Evolutionary conservation across 768 basidiomycete species (phyloP).

Genomic region (Leccinum subgranulosum): DNA sequence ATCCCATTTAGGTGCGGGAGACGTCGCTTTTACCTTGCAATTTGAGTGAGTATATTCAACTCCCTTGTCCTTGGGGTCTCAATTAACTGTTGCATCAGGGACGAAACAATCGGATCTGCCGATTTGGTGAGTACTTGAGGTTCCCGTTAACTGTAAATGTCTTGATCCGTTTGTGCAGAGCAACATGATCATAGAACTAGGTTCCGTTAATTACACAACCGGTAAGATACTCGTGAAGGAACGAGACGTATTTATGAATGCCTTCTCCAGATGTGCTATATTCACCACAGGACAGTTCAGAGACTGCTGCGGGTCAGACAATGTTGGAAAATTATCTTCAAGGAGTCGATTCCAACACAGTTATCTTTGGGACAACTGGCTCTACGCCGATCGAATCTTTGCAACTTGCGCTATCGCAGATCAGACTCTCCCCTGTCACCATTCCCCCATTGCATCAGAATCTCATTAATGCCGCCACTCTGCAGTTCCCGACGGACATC

Average conservation of each 20-base stretch:
- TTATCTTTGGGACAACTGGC: constrained; percentile 50
- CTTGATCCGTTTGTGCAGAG: constrained; percentile 32
- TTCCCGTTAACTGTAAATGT: neutral
- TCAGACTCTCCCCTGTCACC: constrained; percentile 55
- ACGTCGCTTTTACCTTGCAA: constrained; percentile 56
- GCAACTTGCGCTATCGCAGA: constrained; percentile 56
- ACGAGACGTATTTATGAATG: constrained; percentile 1
- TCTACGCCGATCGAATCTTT: constrained; percentile 63
- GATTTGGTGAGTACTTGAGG: constrained; percentile 41
- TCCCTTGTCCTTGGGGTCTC: neutral
- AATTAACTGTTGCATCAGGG: constrained; percentile 31
- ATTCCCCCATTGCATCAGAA: constrained; percentile 65
- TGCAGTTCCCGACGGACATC: constrained; percentile 62
- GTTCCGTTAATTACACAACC: constrained; percentile 53
- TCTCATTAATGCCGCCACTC: constrained; percentile 51
- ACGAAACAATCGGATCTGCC: constrained; percentile 54
- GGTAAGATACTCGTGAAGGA: constrained; percentile 28
- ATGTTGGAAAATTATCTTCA: constrained; percentile 70
- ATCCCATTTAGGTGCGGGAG: constrained; percentile 53
- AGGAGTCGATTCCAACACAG: constrained; percentile 52
- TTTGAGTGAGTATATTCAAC: constrained; percentile 44
- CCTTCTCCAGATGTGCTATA: constrained; percentile 51
- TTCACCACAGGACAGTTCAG: constrained; percentile 51
- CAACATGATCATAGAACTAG: constrained; percentile 57
- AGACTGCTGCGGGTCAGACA: constrained; percentile 46